Percentiles rank a stretch among this genome's conserved stretches.
Conservation (phyloP, 192 early-diverging fungal species). For the Cetraspora pellucida region DNA sequence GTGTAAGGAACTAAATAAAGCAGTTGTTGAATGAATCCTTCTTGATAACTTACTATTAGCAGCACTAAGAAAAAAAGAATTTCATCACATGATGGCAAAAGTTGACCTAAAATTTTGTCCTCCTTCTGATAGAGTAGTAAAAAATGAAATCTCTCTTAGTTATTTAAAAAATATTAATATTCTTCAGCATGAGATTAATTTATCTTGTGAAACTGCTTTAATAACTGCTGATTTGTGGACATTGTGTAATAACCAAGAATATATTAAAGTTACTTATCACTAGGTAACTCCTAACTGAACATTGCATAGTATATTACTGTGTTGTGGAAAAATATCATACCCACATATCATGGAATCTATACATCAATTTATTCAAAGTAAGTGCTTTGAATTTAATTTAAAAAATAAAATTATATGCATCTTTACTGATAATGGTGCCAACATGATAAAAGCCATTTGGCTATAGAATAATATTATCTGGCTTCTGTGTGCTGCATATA, state of each 20-base stretch:
- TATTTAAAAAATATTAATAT: too few species aligned
- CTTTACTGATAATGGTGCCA: not conserved
- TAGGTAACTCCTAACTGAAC: not conserved
- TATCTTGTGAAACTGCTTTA: not conserved
- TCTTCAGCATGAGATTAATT: too few species aligned
- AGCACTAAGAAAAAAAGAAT: too few species aligned
- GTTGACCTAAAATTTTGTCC: too few species aligned
- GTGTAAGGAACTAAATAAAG: too few species aligned
- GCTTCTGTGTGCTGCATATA: not conserved
- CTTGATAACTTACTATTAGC: too few species aligned
- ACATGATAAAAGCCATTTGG: constrained; percentile 4
- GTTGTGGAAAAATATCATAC: not conserved
- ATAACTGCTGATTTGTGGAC: not conserved
- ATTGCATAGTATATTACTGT: not conserved
- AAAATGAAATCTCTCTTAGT: too few species aligned
- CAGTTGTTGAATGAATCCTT: too few species aligned
- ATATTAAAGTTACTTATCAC: not conserved
- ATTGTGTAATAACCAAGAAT: not conserved
- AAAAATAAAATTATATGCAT: not conserved
- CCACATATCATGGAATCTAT: not conserved
- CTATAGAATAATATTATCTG: not conserved
- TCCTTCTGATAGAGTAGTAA: too few species aligned
- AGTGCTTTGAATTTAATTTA: not conserved
- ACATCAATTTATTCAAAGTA: not conserved
- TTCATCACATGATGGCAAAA: too few species aligned